Base-by-base conservation (phyloP, 2,329 filamentous ascomycete species). In the Diaporthe australafricana region DNA sequence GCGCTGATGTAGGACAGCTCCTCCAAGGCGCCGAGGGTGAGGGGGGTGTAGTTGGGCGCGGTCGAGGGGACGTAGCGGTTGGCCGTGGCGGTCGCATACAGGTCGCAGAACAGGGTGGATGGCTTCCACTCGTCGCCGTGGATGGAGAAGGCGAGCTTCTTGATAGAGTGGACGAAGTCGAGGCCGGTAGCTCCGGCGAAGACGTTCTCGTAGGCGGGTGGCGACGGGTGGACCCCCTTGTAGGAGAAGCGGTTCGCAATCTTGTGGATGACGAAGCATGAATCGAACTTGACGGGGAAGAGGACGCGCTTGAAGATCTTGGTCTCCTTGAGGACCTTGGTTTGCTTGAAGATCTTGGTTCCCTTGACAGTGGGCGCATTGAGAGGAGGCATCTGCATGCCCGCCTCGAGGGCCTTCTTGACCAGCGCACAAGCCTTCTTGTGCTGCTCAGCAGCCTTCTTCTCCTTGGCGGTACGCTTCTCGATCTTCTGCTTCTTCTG, bases 141-240 rank as follows among this genome's bases (percentile, higher is more conserved):
- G 16, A 27, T 8, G 5, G 38, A 14, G 9, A 62, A 30, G 5
- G 38, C 56, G 25, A 62, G 56, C 56, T 45, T 45, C 38, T 32
- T 30, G 25, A 62, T 45, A 16, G 25, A 45, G 56, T 45, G 56
- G 22, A 62, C 27, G 25, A 62, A 14, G 16, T 62, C 56, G 38
- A 62, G 56, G 1, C 56, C 56, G 16, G 56, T 38, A 2, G 56
- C 56, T 22, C 20, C 14, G 9, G 38, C n/a, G 17, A 62, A 62
- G 4, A 2, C 56, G 6, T 14, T 27, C 40, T 4, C 0, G 3
- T 0, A 3, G 0, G 22, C 11, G 0, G 56, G 56, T 0, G 56
- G 25, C 22, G 38, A 12, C 0, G 56, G 56, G 25, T 62, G 56
- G n/a, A 62, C 9, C 16, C 25, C 27, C 1, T 30, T 38, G 38